phyloP scores from a whole-genome alignment of 83 land plant species.

The Thuja plicata region DNA sequence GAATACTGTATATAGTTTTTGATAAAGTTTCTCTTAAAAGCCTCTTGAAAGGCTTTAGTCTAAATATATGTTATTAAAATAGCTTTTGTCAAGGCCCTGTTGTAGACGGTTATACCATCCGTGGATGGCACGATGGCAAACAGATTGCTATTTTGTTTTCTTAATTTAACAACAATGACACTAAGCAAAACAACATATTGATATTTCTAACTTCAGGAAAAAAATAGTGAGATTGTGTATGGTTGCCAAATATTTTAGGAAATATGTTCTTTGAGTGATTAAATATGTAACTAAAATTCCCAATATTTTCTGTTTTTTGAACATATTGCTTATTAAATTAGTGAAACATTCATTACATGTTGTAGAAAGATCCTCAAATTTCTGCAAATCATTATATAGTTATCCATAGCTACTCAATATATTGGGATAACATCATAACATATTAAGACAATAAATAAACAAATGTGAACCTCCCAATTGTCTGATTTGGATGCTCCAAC shows the following conservation, averaged over 20 bases:
- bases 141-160: neutral
- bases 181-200: neutral
- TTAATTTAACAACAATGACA: neutral
- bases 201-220: neutral
- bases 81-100: neutral
- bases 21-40: neutral
- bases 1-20: neutral
- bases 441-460: neutral
- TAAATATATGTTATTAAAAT: neutral
- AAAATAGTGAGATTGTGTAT: neutral
- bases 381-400: neutral
- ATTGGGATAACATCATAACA: neutral
- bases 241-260: neutral
- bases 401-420: neutral
- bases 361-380: neutral
- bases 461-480: slow-evolving; percentile 55
- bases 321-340: neutral
- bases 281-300: neutral
- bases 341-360: neutral
- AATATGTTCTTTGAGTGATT: neutral
- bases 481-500: slow-evolving; percentile 19
- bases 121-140: neutral
- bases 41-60: neutral
- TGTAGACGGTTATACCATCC: neutral
- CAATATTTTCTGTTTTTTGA: neutral